phyloP scores from a whole-genome alignment of 257 asterid species.

The Scutellaria barbata region DNA sequence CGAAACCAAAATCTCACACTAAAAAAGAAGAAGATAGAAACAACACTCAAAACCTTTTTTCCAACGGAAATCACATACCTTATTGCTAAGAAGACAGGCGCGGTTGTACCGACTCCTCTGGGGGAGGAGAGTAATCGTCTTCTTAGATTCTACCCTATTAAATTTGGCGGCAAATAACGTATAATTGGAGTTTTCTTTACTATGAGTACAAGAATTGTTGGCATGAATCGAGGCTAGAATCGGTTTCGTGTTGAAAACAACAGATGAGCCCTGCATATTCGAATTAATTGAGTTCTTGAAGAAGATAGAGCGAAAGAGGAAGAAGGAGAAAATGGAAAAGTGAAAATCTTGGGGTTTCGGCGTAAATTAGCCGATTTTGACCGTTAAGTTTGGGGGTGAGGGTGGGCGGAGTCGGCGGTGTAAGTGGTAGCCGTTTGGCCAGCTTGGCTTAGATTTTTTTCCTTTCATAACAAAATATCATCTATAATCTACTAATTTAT shows the following conservation, averaged over 20 bases:
- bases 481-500: neutral
- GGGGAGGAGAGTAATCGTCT: slow-evolving; percentile 45
- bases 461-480: slow-evolving; percentile 10
- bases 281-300: slow-evolving; percentile 29
- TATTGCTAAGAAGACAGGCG: slow-evolving; percentile 43
- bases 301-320: neutral
- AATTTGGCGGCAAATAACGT: slow-evolving; percentile 37
- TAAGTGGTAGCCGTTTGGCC: slow-evolving; percentile 68
- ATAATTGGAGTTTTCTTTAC: slow-evolving; percentile 35
- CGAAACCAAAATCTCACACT: slow-evolving; percentile 11
- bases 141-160: slow-evolving; percentile 48
- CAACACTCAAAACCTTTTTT: neutral
- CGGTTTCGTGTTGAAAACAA: slow-evolving; percentile 63
- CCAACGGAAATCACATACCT: slow-evolving; percentile 45
- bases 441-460: slow-evolving; percentile 53
- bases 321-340: slow-evolving; percentile 14
- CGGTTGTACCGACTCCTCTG: slow-evolving; percentile 47
- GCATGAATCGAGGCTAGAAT: slow-evolving; percentile 57
- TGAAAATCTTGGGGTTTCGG: neutral
- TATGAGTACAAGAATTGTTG: slow-evolving; percentile 29
- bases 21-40: neutral
- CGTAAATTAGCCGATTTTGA: slow-evolving; percentile 20
- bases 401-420: slow-evolving; percentile 46
- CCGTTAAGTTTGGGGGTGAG: slow-evolving; percentile 7
- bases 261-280: slow-evolving; percentile 71